Conservation (phyloP, 2,329 filamentous ascomycete species). For the Trichoderma brevicompactum region DNA sequence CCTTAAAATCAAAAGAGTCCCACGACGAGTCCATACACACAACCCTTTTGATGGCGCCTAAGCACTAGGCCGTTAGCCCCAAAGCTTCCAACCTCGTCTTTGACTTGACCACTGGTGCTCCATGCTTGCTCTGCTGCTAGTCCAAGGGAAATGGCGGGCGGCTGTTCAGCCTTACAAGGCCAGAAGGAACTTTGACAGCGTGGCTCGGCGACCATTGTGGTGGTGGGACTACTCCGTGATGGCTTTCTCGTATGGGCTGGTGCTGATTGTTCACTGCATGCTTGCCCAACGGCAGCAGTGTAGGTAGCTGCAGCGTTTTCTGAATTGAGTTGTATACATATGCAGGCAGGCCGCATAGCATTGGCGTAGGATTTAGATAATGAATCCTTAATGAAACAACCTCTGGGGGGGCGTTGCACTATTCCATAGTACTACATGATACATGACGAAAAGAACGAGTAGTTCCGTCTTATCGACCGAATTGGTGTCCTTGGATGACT, state of each 20-base stretch:
- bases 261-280: neutral
- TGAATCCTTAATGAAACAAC: neutral
- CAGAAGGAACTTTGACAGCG: neutral
- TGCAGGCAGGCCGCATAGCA: constrained; percentile 1
- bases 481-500: neutral
- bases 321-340: neutral
- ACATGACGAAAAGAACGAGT: neutral
- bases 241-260: neutral
- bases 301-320: neutral
- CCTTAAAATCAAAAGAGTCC: neutral
- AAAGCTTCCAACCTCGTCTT: constrained; percentile 1
- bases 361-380: constrained; percentile 11
- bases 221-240: neutral
- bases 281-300: neutral
- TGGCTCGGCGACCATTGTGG: neutral
- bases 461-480: neutral
- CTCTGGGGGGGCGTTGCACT: neutral
- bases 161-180: constrained; percentile 26
- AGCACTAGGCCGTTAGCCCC: constrained; percentile 22
- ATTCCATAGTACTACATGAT: neutral
- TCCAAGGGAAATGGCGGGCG: constrained; percentile 4
- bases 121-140: neutral
- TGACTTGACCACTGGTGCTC: neutral
- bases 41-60: constrained; percentile 9
- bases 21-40: neutral